These are phyloP conservation scores for Ichthyophonus hoferi DNA, from an alignment of 208 protist genomes.

Conservation along the genomic window DNA sequence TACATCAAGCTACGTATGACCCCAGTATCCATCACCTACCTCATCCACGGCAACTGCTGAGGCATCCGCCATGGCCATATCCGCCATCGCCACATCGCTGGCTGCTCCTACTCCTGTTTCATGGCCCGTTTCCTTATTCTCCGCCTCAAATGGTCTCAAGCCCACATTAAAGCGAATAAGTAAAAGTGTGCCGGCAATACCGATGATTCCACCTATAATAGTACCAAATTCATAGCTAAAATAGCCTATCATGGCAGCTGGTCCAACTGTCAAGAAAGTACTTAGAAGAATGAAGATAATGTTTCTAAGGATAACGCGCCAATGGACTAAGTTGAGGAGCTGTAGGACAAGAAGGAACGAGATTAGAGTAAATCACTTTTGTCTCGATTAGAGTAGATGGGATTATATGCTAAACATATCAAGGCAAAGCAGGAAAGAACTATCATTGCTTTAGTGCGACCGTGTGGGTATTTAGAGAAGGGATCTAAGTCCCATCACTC, in stretches of 20 bases:
- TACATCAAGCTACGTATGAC: no score
- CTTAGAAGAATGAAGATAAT: slow-evolving; percentile 27
- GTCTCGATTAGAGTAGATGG: no score
- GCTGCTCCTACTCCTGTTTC: background rate
- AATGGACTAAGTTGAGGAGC: background rate
- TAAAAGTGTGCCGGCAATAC: background rate
- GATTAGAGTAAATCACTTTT: no score
- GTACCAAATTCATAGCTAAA: slow-evolving; percentile 29
- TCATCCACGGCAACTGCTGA: no score
- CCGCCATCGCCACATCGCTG: background rate
- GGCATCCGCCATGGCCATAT: no score
- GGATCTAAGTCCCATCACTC: no score
- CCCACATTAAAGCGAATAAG: background rate
- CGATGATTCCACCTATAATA: slow-evolving; percentile 24
- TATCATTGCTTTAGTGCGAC: no score
- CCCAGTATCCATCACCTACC: no score
- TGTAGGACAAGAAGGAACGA: background rate
- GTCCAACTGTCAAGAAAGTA: background rate
- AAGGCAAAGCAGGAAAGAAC: no score
- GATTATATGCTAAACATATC: no score
- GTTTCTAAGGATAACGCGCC: slow-evolving; percentile 9
- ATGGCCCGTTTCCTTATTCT: background rate
- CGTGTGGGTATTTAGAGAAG: no score
- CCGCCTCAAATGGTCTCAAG: background rate
- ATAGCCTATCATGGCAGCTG: background rate